Percentiles rank a stretch among this genome's conserved stretches.
Evolutionary conservation across 495 filamentous ascomycete species (phyloP).

Genomic region (Penicillium lividum): DNA sequence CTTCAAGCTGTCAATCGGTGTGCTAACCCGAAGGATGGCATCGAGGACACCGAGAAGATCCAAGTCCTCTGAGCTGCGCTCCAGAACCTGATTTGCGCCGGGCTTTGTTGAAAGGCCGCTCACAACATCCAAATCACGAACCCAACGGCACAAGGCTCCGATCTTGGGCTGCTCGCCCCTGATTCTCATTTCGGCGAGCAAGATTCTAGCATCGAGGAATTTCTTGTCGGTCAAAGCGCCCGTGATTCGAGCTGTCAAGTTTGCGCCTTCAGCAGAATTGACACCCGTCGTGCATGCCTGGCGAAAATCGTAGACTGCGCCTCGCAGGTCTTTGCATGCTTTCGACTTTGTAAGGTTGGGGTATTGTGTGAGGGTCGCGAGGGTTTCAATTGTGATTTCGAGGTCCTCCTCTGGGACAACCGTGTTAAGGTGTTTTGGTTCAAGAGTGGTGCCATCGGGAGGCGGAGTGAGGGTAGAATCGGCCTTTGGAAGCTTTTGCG

Average conservation of each 20-base stretch:
- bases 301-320: constrained; percentile 41
- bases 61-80: constrained; percentile 30
- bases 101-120: constrained; percentile 41
- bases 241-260: constrained; percentile 42
- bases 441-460: constrained; percentile 31
- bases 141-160: constrained; percentile 43
- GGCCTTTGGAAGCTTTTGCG: constrained; percentile 34
- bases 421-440: constrained; percentile 36
- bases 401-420: constrained; percentile 40
- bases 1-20: constrained; percentile 33
- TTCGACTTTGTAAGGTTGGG: constrained; percentile 41
- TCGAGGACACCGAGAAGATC: constrained; percentile 38
- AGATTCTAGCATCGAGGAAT: constrained; percentile 36
- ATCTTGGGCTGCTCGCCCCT: constrained; percentile 39
- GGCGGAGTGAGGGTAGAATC: constrained; percentile 29
- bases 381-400: constrained; percentile 40
- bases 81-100: constrained; percentile 13
- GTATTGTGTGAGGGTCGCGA: constrained; percentile 37
- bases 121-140: constrained; percentile 42
- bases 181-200: constrained; percentile 43
- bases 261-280: constrained; percentile 41
- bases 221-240: constrained; percentile 37
- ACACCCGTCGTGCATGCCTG: constrained; percentile 41
- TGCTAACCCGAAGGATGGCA: constrained; percentile 40
- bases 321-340: constrained; percentile 41